Evolutionary conservation across 305 asterid genomes (phyloP).

Genomic region (Solanum hybrid): DNA sequence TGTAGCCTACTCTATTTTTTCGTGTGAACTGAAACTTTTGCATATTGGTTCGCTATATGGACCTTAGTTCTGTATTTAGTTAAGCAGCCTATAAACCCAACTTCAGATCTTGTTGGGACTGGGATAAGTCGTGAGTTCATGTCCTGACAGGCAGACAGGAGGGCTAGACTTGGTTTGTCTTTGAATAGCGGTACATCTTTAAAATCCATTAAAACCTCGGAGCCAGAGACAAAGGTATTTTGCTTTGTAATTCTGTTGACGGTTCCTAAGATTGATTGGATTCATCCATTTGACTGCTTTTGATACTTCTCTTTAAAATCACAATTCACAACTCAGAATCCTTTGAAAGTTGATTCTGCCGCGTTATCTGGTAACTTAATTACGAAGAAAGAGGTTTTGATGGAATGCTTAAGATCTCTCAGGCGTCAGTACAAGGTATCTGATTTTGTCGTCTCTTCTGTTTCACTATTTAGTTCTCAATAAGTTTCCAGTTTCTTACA

Average conservation of each 20-base stretch:
- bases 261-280: too few relatives aligned
- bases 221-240: too few relatives aligned
- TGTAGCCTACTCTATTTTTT: neutral
- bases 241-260: too few relatives aligned
- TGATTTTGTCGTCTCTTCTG: neutral
- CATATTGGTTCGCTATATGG: neutral
- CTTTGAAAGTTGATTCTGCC: constrained; percentile 16
- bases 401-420: constrained; percentile 60
- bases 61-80: neutral
- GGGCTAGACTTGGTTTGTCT: too few relatives aligned
- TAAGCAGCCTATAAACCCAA: neutral
- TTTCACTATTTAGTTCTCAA: neutral
- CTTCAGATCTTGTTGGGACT: too few relatives aligned
- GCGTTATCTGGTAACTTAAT: constrained; percentile 17
- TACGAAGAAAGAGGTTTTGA: constrained; percentile 30
- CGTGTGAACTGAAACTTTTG: neutral
- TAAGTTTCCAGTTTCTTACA: neutral
- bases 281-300: too few relatives aligned
- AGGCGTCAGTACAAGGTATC: constrained; percentile 57
- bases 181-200: too few relatives aligned
- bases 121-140: too few relatives aligned
- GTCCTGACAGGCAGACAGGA: too few relatives aligned
- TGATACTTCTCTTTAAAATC: too few relatives aligned
- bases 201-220: too few relatives aligned
- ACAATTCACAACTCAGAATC: constrained; percentile 24